Evolutionary conservation across 2,329 filamentous ascomycete genomes (phyloP).

Genomic region (Penicillium sp.): DNA sequence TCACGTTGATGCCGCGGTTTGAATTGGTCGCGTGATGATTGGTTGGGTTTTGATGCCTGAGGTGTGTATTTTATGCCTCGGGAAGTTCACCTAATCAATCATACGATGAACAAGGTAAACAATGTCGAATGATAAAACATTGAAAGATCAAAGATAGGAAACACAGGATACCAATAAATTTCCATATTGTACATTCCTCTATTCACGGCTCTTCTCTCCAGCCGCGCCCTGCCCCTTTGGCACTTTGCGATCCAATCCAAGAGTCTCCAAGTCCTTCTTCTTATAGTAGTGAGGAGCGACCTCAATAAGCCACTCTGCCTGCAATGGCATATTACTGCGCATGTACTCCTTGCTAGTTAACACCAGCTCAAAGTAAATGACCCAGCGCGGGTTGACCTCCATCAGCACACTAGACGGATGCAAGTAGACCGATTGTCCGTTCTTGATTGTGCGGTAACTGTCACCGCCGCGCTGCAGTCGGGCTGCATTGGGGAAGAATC

Average conservation of each 20-base stretch:
- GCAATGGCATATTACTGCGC: constrained; percentile 78
- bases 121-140: too few relatives aligned
- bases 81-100: too few relatives aligned
- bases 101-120: too few relatives aligned
- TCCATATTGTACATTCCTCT: not conserved
- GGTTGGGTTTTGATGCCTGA: not conserved
- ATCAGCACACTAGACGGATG: constrained; percentile 83
- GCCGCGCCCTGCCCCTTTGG: constrained; percentile 55
- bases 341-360: constrained; percentile 96
- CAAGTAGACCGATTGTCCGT: constrained; percentile 81
- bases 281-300: constrained; percentile 94
- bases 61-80: not conserved
- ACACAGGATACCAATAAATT: too few relatives aligned
- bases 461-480: constrained; percentile 78
- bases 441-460: constrained; percentile 88
- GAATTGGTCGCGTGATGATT: constrained; percentile 18
- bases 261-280: constrained; percentile 76
- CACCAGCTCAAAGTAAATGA: constrained; percentile 82
- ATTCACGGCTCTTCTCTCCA: constrained; percentile 40
- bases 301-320: constrained; percentile 80
- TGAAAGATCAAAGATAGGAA: too few relatives aligned
- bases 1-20: constrained; percentile 15
- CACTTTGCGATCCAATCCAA: constrained; percentile 73
- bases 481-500: constrained; percentile 92
- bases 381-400: constrained; percentile 75